Conservation (phyloP, 805 yeast species). For the Starmerella floris region DNA sequence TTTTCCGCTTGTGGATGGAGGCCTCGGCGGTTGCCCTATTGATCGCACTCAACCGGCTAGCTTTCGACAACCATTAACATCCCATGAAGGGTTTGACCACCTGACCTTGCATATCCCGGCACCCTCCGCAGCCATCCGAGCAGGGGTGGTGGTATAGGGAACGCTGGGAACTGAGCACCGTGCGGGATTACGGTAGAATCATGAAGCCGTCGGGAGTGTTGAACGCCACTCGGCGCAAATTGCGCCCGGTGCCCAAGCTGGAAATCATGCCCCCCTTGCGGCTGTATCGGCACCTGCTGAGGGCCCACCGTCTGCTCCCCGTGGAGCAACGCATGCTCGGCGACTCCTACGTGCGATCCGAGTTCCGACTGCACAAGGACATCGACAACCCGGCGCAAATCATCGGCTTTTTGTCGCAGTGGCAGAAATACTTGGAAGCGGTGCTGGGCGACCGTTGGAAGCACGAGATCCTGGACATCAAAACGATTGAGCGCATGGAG, state of each 20-base stretch:
- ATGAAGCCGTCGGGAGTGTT: constrained; percentile 6
- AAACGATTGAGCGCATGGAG: constrained; percentile 65
- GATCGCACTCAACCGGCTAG: too few species aligned
- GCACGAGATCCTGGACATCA: constrained; percentile 46
- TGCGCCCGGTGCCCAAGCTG: constrained; percentile 17
- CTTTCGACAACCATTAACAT: too few species aligned
- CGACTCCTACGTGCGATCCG: constrained; percentile 77
- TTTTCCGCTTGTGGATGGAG: too few species aligned
- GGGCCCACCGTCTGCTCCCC: constrained; percentile 59
- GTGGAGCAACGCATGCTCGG: constrained; percentile 65
- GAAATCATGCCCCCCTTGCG: constrained; percentile 64
- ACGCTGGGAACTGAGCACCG: too few species aligned
- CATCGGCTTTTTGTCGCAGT: constrained; percentile 80
- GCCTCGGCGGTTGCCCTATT: too few species aligned
- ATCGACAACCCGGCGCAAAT: constrained; percentile 86
- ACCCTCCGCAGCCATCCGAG: too few species aligned
- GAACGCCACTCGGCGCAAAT: constrained; percentile 18
- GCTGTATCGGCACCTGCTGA: constrained; percentile 63
- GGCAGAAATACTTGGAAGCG: constrained; percentile 51
- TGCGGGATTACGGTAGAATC: too few species aligned
- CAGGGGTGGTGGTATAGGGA: too few species aligned
- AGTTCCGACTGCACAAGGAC: constrained; percentile 69
- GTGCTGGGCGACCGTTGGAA: constrained; percentile 44
- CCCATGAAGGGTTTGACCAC: too few species aligned
- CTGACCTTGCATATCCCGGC: too few species aligned